A percentile compares a stretch with the other conserved stretches of the same genome.
These are phyloP conservation scores for Candida loeiensis DNA, from an alignment of 805 yeast genomes.

Conservation along the genomic window DNA sequence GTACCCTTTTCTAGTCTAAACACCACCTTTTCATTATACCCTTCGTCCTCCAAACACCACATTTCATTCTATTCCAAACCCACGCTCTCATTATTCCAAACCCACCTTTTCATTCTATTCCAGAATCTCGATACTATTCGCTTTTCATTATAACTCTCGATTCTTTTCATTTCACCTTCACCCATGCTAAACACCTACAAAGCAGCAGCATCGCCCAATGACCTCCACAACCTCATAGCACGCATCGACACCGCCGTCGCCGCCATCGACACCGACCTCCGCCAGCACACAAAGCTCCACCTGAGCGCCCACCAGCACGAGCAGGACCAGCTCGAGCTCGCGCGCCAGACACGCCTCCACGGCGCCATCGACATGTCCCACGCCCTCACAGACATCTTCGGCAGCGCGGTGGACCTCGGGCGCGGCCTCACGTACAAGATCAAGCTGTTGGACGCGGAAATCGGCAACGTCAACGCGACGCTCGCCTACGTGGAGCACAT, in stretches of 20 bases:
- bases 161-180: too few relatives aligned
- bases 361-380: constrained; percentile 56
- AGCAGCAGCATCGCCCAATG: constrained; percentile 20
- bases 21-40: too few relatives aligned
- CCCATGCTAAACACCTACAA: background rate
- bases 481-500: constrained; percentile 63
- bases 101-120: too few relatives aligned
- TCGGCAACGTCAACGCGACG: constrained; percentile 58
- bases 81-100: too few relatives aligned
- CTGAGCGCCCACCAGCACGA: constrained; percentile 33
- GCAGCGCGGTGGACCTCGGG: constrained; percentile 64
- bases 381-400: constrained; percentile 49
- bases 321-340: constrained; percentile 51
- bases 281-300: constrained; percentile 21
- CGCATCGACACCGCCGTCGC: constrained; percentile 26
- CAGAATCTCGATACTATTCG: too few relatives aligned
- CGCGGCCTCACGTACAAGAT: constrained; percentile 65
- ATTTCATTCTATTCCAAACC: too few relatives aligned
- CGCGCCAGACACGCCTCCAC: constrained; percentile 57
- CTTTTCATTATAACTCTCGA: too few relatives aligned
- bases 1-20: too few relatives aligned
- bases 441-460: constrained; percentile 65
- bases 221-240: constrained; percentile 23
- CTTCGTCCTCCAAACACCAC: too few relatives aligned
- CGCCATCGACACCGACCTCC: constrained; percentile 24